Evolutionary conservation across 2,329 filamentous ascomycete species (phyloP).

Genomic region (Venturiaceae sp.): DNA sequence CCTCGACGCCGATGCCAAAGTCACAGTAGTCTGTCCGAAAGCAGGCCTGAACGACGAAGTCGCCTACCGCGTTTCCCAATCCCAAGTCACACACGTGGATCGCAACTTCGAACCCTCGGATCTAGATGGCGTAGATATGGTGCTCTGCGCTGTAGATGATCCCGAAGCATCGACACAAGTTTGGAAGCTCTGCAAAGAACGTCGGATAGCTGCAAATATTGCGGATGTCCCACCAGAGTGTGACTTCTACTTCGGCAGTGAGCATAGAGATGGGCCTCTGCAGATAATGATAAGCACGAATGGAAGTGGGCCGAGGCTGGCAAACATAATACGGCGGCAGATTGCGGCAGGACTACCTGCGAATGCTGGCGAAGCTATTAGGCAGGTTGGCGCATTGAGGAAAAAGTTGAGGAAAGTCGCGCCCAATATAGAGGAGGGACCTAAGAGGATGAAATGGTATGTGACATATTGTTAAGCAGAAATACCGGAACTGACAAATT

Average conservation of each 20-base stretch:
- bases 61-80: slow-evolving; percentile 61
- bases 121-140: slow-evolving; percentile 71
- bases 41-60: slow-evolving; percentile 83
- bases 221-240: slow-evolving; percentile 95
- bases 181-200: slow-evolving; percentile 87
- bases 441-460: slow-evolving; percentile 84
- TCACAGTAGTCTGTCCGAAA: slow-evolving; percentile 74
- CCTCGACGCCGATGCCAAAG: slow-evolving; percentile 86
- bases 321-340: slow-evolving; percentile 72
- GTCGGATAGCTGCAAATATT: slow-evolving; percentile 81
- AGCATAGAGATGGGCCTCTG: slow-evolving; percentile 87
- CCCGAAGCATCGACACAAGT: slow-evolving; percentile 81
- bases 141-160: slow-evolving; percentile 88
- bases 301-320: slow-evolving; percentile 86
- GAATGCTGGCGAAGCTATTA: slow-evolving; percentile 77
- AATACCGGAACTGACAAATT: slow-evolving; percentile 5
- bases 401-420: slow-evolving; percentile 70
- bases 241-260: slow-evolving; percentile 96
- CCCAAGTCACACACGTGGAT: slow-evolving; percentile 65
- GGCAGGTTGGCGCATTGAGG: slow-evolving; percentile 71
- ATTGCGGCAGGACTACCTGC: slow-evolving; percentile 69
- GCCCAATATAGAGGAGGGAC: slow-evolving; percentile 61
- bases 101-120: slow-evolving; percentile 80
- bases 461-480: neutral
- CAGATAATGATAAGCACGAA: slow-evolving; percentile 99